Conservation (phyloP, 257 asterid genomes). For the Scutellaria galericulata region DNA sequence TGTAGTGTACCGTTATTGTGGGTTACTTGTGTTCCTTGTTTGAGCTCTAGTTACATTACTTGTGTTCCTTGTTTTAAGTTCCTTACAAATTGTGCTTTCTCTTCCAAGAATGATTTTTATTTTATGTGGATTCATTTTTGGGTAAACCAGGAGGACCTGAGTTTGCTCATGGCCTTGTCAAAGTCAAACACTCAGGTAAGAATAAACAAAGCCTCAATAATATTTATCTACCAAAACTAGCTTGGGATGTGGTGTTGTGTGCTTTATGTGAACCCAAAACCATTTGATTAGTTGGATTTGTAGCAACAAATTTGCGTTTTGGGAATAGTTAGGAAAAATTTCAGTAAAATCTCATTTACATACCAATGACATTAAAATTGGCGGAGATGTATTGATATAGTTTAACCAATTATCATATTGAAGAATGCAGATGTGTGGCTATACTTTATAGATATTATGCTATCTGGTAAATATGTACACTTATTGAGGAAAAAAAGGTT, state of each 20-base stretch:
- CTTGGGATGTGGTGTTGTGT: background rate
- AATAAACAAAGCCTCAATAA: background rate
- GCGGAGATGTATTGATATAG: background rate
- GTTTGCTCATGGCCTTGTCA: background rate
- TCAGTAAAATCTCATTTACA: background rate
- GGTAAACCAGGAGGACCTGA: background rate
- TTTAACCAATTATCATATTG: background rate
- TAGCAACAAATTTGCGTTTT: slow-evolving; percentile 4
- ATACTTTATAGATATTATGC: background rate
- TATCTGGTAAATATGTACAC: background rate
- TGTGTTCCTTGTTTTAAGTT: background rate
- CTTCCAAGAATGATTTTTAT: background rate
- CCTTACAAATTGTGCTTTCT: background rate
- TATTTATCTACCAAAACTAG: slow-evolving; percentile 4
- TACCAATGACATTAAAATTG: slow-evolving; percentile 1
- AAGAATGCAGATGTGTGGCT: background rate
- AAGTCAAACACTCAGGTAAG: background rate
- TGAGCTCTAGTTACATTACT: too few relatives aligned
- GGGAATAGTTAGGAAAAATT: background rate
- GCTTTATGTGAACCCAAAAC: background rate
- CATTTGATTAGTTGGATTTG: slow-evolving; percentile 9
- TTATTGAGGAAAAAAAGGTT: background rate
- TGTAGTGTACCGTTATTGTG: background rate
- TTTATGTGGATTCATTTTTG: background rate
- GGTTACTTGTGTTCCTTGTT: background rate